Base-by-base conservation (phyloP, 441 rosid genomes). In the Macaranga tanarius region DNA sequence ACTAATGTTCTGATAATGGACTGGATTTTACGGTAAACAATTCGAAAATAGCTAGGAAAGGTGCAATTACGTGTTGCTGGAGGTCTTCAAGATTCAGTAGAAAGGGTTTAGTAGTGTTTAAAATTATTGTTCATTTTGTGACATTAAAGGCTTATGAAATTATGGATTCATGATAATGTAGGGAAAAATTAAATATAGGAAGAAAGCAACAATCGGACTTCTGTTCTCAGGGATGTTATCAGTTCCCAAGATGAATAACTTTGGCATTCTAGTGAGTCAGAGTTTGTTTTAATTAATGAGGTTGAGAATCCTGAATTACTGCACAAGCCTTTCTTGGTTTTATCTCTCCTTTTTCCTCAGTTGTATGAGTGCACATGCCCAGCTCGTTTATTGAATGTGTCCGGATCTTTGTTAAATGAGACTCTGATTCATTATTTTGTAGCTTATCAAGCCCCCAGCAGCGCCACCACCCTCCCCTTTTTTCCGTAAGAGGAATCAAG, bases 41-140 rank as follows among this genome's bases (percentile, higher is more conserved):
- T 60, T 66, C 17, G 65, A 47, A 61, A 31, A 57, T 38, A 28
- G 76, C 50, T 48, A 22, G 66, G 57, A 34, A 66, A 58, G 22
- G 7, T 7, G 60, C n/a, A 23, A 45, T 25, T 67, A 13, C 38
- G 19, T 48, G 22, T 28, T 5, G 22, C 58, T 57, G 71, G 57
- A 34, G 56, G 15, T 57, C 48, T 59, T 26, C 20, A 20, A 57
- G 9, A 10, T 38, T 68, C 58, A 11, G 61, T 51, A 55, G 56
- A 10, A 51, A 61, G 31, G 56, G 23, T 55, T 34, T n/a, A 22
- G 48, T 10, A 31, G 62, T 26, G 31, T 44, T 45, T 34, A 50
- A 8, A 23, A 19, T 55, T 34, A 16, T 60, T 40, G 28, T 34
- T 34, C 55, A 54, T 42, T 19, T 63, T 25, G 40, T 65, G 47